Evolutionary conservation across 345 rosid genomes (phyloP).

Genomic region (Rhodamnia argentea): DNA sequence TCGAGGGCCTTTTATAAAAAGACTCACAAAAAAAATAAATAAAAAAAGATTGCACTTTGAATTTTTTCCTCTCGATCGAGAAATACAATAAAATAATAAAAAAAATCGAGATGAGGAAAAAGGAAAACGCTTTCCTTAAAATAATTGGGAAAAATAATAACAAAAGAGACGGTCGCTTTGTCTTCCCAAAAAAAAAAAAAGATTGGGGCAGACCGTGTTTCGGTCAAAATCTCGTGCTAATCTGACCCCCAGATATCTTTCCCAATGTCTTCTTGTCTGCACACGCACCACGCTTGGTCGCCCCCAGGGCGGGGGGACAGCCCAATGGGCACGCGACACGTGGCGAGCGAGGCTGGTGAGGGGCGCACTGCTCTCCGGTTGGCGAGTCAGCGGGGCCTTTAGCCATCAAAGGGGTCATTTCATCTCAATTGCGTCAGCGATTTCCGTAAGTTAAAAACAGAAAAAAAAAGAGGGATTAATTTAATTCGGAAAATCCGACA

Average conservation of each 20-base stretch:
- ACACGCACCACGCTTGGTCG: background rate
- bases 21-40: background rate
- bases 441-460: too few species aligned
- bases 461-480: too few species aligned
- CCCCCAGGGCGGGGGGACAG: background rate
- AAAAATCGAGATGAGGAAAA: too few species aligned
- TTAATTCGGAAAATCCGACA: too few species aligned
- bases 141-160: background rate
- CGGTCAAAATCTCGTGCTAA: conserved; percentile 31
- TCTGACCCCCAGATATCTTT: conserved; percentile 4
- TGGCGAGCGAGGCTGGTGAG: background rate
- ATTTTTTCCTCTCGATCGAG: background rate
- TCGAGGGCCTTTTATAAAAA: background rate
- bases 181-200: conserved; percentile 14
- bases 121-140: background rate
- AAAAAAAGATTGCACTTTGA: background rate
- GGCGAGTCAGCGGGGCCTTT: background rate
- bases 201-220: background rate
- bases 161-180: conserved; percentile 26
- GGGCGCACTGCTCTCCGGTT: background rate
- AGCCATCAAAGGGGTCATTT: too few species aligned
- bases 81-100: too few species aligned
- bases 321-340: background rate
- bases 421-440: too few species aligned
- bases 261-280: conserved; percentile 5